Evolutionary conservation across 805 yeast genomes (phyloP), one percentile per base, ranked within the genome.

Genomic region (Ogataea polymorpha): DNA sequence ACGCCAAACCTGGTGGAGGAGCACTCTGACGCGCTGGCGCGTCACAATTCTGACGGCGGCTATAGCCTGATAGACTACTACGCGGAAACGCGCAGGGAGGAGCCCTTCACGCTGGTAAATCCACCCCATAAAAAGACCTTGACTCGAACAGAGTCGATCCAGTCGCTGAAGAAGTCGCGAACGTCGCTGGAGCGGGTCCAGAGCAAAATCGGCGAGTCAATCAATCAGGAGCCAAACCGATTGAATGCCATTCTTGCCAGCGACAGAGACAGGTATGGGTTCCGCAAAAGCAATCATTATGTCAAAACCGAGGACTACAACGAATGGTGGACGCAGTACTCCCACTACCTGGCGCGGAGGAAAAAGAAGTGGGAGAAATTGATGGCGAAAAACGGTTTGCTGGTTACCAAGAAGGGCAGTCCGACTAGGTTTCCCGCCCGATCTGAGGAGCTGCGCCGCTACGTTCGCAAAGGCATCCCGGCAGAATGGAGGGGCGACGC

Each of bases 401-500:
- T 50, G 12, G 58, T 70, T 9, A 59, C 66, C 5, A 63, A 70
- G 33, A 78, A 72, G 24, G 63, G 61, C 6, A 45, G 58, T 8
- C 93, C 95, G 1, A 65, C 70, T 0, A 62, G 87, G 48, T 87
- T 83, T 50, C 96, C 96, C 0, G 79, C 91, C 1, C 75, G 75
- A 45, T 82, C 89, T 3, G 90, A 82, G 44, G 87, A 84, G 51
- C 69, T 88, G 48, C 83, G 85, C 55, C 74, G 95, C 44, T 82
- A 86, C 54, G 78, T 93, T 10, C 74, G 97, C 41, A 86, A 86
- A 59, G 99, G 99, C 10, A 82, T 91, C 9, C 98, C 99, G 0
- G 90, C 96, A 0, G 96, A 88, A 58, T 91, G 96, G 97, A 70
- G 99, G 50, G 99, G 99, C 1, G 77, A 78, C 50, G 96, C 97